Base-by-base conservation (phyloP, 306 rosid genomes). In the Lupinus albus region DNA sequence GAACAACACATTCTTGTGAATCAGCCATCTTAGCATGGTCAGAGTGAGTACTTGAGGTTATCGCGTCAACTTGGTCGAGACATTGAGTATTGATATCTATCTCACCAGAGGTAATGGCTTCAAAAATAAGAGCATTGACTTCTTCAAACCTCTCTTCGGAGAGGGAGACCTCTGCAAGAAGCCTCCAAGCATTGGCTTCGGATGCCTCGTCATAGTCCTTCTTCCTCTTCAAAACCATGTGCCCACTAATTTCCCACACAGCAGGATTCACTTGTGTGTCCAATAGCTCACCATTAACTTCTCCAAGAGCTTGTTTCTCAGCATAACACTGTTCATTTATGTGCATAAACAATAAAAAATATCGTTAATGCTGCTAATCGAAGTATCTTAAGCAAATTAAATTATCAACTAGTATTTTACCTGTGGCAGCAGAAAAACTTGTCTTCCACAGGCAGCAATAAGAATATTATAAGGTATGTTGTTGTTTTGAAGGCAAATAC, bases 241-340 rank as follows among this genome's bases (percentile, higher is more conserved):
- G 97, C 21, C 97, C 97, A 18, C 97, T 92, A 15, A 89, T 89
- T 71, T 92, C 97, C 97, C 97, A 91, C 68, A 88, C 97, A 2
- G 97, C 97, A n/a, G 97, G 97, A 64, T 91, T 91, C 77, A 92
- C 97, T 85, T 92, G 97, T 13, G 97, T 92, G 79, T 92, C 97
- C 49, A 92, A 88, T 44, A 92, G 81, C 83, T 92, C 97, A 16
- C 89, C 81, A 28, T 82, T 76, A 80, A 92, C 97, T 81, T 92
- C 96, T 68, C 95, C 97, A 4, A 92, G 96, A 35, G 97, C 96
- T 84, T 92, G 97, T 76, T 92, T 92, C 86, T 92, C 97, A 47
- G 97, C 96, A 76, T 87, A 92, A 72, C 97, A 92, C 97, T 92
- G 90, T 67, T 42, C 16, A 58, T 45, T 18, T 50, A 17, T 25